These are phyloP conservation scores for Trichoderma virens DNA, from an alignment of 495 filamentous ascomycete species.

Conservation along the genomic window DNA sequence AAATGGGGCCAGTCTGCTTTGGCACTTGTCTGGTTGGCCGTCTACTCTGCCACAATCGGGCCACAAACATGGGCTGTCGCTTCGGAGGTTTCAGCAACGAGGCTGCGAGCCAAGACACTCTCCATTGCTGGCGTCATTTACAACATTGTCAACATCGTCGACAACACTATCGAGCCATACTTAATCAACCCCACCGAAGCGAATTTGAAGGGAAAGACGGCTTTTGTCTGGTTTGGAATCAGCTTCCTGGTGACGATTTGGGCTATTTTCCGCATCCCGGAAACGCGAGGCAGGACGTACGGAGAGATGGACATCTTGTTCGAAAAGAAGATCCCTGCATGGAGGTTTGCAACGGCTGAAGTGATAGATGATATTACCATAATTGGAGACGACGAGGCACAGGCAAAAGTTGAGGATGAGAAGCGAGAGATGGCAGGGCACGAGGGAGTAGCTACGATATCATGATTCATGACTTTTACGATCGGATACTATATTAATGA, in stretches of 20 bases:
- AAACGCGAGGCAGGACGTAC: slow-evolving; percentile 27
- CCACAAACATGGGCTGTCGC: slow-evolving; percentile 56
- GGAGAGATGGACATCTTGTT: slow-evolving; percentile 33
- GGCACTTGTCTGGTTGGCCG: slow-evolving; percentile 18
- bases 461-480: neutral
- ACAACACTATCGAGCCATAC: slow-evolving; percentile 29
- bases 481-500: no score
- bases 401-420: neutral
- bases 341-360: slow-evolving; percentile 18
- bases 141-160: slow-evolving; percentile 35
- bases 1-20: slow-evolving; percentile 27
- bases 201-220: slow-evolving; percentile 40
- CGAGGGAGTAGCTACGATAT: neutral
- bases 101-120: slow-evolving; percentile 54
- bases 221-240: slow-evolving; percentile 38
- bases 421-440: neutral
- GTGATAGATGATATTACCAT: slow-evolving; percentile 14
- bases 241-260: slow-evolving; percentile 23
- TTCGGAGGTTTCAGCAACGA: slow-evolving; percentile 49
- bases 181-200: slow-evolving; percentile 40
- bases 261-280: slow-evolving; percentile 13
- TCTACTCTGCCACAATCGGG: neutral
- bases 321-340: slow-evolving; percentile 7
- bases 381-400: neutral
- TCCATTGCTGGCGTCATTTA: slow-evolving; percentile 39